phyloP scores from a whole-genome alignment of 345 rosid genomes.

The Combretum micranthum region DNA sequence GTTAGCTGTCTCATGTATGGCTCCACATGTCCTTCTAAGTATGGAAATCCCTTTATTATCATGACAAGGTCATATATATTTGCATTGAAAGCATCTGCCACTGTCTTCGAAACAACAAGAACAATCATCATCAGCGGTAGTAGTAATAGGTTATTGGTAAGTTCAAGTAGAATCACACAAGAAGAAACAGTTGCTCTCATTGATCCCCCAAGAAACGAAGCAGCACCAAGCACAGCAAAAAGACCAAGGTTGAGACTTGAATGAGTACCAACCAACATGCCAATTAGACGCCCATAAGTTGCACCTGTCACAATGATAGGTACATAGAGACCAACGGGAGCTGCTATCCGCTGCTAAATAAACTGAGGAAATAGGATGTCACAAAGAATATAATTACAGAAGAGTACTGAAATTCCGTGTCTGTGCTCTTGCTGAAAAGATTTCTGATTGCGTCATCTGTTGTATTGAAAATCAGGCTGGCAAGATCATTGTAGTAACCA shows the following conservation, averaged over 20 bases:
- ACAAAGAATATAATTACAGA: slow-evolving; percentile 62
- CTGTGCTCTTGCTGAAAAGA: slow-evolving; percentile 85
- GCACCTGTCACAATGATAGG: slow-evolving; percentile 92
- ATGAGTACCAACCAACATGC: slow-evolving; percentile 59
- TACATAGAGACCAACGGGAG: slow-evolving; percentile 80
- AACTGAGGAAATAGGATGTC: slow-evolving; percentile 70
- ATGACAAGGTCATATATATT: slow-evolving; percentile 80
- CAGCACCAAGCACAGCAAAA: slow-evolving; percentile 89
- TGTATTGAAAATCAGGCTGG: slow-evolving; percentile 93
- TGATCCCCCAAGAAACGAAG: slow-evolving; percentile 90
- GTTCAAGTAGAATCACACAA: slow-evolving; percentile 77
- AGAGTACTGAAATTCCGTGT: slow-evolving; percentile 59
- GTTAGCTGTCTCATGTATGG: slow-evolving; percentile 93
- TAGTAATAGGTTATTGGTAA: slow-evolving; percentile 77
- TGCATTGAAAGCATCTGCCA: slow-evolving; percentile 79
- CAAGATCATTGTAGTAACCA: slow-evolving; percentile 82
- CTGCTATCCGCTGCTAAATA: slow-evolving; percentile 81
- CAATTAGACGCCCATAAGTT: slow-evolving; percentile 74
- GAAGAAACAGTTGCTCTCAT: slow-evolving; percentile 94
- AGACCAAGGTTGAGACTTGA: slow-evolving; percentile 71
- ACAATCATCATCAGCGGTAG: slow-evolving; percentile 92
- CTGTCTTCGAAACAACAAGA: slow-evolving; percentile 85
- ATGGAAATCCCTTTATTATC: slow-evolving; percentile 88
- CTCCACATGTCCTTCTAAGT: slow-evolving; percentile 67
- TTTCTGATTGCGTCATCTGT: slow-evolving; percentile 85